phyloP scores from a whole-genome alignment of 2,329 filamentous ascomycete genomes.

The Trichothecium sympodiale region DNA sequence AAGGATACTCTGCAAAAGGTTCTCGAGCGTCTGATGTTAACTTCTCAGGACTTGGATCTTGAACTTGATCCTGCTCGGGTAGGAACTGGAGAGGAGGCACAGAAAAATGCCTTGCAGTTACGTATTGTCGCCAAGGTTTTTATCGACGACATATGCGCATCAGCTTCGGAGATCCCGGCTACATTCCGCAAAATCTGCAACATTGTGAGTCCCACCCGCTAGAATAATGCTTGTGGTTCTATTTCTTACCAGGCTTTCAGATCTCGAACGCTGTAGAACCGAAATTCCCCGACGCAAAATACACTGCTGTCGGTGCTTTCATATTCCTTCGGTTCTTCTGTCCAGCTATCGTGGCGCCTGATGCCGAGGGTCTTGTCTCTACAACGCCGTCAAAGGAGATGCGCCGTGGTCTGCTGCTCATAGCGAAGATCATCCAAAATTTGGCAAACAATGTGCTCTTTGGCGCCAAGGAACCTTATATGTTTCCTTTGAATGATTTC shows the following conservation, averaged over 20 bases:
- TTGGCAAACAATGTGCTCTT: conserved; percentile 63
- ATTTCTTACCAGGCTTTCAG: conserved; percentile 14
- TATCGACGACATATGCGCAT: conserved; percentile 59
- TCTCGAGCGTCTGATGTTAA: conserved; percentile 53
- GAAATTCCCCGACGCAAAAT: conserved; percentile 58
- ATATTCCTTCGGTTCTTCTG: conserved; percentile 65
- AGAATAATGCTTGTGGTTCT: too few species aligned
- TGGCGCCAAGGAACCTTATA: conserved; percentile 61
- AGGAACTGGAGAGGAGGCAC: conserved; percentile 47
- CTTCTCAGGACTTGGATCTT: conserved; percentile 55
- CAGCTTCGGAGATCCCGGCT: conserved; percentile 47
- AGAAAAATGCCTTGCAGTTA: conserved; percentile 56
- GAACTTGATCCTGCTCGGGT: conserved; percentile 57
- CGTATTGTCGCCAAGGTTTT: conserved; percentile 60
- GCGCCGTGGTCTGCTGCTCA: conserved; percentile 55
- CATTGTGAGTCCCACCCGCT: conserved; percentile 46
- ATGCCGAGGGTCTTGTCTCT: conserved; percentile 54
- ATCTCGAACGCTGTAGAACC: conserved; percentile 53
- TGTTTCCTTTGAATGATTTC: conserved; percentile 61
- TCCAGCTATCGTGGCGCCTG: conserved; percentile 59
- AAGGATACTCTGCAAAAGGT: conserved; percentile 55
- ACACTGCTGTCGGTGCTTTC: conserved; percentile 60
- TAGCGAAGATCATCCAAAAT: conserved; percentile 62
- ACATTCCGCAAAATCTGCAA: conserved; percentile 58
- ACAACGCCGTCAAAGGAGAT: conserved; percentile 55